phyloP scores from a whole-genome alignment of 2,329 filamentous ascomycete genomes.

The Ceratocystis harringtonii region DNA sequence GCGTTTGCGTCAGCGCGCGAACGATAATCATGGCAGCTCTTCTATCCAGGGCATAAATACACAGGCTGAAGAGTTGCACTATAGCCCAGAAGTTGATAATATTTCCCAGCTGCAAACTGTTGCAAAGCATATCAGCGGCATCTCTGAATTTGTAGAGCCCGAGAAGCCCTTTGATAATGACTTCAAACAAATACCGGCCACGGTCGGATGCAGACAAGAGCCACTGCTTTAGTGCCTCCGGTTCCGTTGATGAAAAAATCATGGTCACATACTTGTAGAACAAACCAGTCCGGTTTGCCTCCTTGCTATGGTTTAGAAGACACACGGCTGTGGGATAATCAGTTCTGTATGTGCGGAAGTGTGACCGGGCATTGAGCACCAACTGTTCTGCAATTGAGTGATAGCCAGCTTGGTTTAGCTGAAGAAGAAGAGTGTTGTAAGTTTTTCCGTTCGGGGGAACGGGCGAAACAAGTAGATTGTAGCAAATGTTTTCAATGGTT shows the following conservation, averaged over 20 bases:
- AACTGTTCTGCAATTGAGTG: slow-evolving; percentile 38
- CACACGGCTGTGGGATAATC: slow-evolving; percentile 14
- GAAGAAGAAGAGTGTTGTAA: slow-evolving; percentile 55
- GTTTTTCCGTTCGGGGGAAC: slow-evolving; percentile 51
- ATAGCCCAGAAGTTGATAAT: slow-evolving; percentile 24
- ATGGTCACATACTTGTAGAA: slow-evolving; percentile 12
- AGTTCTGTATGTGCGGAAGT: slow-evolving; percentile 13
- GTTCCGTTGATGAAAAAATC: slow-evolving; percentile 1
- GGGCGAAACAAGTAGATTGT: slow-evolving; percentile 49
- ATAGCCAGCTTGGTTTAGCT: slow-evolving; percentile 40
- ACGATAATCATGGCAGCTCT: slow-evolving; percentile 13
- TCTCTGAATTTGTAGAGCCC: slow-evolving; percentile 32
- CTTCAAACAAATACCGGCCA: slow-evolving; percentile 26
- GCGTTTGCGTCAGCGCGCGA: slow-evolving; percentile 10
- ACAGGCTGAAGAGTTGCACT: slow-evolving; percentile 29
- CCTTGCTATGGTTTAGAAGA: slow-evolving; percentile 13
- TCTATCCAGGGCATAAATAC: slow-evolving; percentile 28
- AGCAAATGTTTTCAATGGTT: slow-evolving; percentile 36
- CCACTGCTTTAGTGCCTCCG: slow-evolving; percentile 4
- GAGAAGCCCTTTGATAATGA: slow-evolving; percentile 34
- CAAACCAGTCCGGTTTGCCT: slow-evolving; percentile 13
- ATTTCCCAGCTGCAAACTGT: slow-evolving; percentile 27
- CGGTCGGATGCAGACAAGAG: background rate
- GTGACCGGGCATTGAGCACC: slow-evolving; percentile 13
- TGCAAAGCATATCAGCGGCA: slow-evolving; percentile 30